Evolutionary conservation across 2,329 filamentous ascomycete species (phyloP).

Genomic region (Penicillium griseofulvum): DNA sequence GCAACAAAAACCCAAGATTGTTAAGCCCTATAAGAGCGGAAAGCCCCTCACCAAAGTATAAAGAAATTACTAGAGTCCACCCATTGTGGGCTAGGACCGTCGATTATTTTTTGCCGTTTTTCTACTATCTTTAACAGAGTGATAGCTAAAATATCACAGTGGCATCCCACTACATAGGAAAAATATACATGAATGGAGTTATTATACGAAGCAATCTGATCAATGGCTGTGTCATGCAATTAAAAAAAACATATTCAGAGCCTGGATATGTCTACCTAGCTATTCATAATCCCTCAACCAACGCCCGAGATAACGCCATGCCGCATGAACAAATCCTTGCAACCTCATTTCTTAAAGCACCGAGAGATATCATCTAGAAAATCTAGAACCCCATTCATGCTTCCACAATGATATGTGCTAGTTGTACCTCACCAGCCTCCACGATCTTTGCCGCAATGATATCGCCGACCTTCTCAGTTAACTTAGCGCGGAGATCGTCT

Average conservation of each 20-base stretch:
- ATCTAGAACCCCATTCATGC: conserved; percentile 13
- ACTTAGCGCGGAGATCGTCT: conserved; percentile 37
- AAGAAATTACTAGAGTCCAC: no score
- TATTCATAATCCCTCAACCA: conserved; percentile 5
- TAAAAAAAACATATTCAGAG: not conserved
- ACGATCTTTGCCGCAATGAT: conserved; percentile 43
- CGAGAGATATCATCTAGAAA: conserved; percentile 1
- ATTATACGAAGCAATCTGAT: not conserved
- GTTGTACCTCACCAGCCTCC: conserved; percentile 40
- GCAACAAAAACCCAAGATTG: no score
- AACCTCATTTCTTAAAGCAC: not conserved
- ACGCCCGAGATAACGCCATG: conserved; percentile 18
- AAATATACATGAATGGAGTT: not conserved
- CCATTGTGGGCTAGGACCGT: no score
- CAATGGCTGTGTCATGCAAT: not conserved
- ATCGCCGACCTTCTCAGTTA: conserved; percentile 43
- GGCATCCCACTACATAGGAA: not conserved
- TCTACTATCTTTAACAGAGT: no score
- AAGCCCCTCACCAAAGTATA: no score
- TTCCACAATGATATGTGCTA: conserved; percentile 42
- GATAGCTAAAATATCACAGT: not conserved
- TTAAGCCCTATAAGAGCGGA: no score
- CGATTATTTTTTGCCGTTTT: no score
- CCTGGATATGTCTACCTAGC: not conserved
- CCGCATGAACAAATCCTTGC: conserved; percentile 2